Conservation (phyloP, 2,329 filamentous ascomycete genomes). For the Mollisia scopiformis region DNA sequence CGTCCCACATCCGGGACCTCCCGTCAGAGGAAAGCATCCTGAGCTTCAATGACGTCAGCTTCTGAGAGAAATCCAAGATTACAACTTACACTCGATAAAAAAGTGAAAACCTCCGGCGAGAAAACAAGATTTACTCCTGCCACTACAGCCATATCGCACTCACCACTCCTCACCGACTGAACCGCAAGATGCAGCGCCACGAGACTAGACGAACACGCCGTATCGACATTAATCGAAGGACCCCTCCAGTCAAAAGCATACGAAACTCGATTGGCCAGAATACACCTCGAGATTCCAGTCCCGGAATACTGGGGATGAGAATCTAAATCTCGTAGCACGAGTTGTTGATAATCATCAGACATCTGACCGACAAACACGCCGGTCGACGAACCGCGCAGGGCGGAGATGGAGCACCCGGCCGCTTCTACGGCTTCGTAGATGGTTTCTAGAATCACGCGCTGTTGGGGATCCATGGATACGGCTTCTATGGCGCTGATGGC, state of each 20-base stretch:
- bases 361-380: constrained; percentile 54
- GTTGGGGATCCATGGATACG: no score
- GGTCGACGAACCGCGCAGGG: constrained; percentile 26
- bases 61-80: no score
- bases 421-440: constrained; percentile 34
- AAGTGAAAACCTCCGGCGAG: constrained; percentile 9
- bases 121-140: constrained; percentile 39
- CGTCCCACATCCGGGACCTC: constrained; percentile 52
- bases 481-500: constrained; percentile 16
- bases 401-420: not conserved
- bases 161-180: constrained; percentile 48
- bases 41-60: no score
- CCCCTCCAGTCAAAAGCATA: constrained; percentile 52
- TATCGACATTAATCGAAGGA: constrained; percentile 59
- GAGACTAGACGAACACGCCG: constrained; percentile 58
- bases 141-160: constrained; percentile 46
- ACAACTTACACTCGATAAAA: constrained; percentile 5
- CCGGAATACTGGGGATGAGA: not conserved
- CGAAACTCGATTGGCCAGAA: constrained; percentile 57
- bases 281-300: constrained; percentile 37
- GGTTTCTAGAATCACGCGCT: constrained; percentile 50
- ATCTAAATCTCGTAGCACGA: not conserved
- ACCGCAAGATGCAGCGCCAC: constrained; percentile 56
- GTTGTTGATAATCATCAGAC: not conserved
- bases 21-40: constrained; percentile 16